Percentiles rank a stretch among this genome's conserved stretches.
phyloP scores from a whole-genome alignment of 495 filamentous ascomycete genomes.

The Penicillium turbatum region DNA sequence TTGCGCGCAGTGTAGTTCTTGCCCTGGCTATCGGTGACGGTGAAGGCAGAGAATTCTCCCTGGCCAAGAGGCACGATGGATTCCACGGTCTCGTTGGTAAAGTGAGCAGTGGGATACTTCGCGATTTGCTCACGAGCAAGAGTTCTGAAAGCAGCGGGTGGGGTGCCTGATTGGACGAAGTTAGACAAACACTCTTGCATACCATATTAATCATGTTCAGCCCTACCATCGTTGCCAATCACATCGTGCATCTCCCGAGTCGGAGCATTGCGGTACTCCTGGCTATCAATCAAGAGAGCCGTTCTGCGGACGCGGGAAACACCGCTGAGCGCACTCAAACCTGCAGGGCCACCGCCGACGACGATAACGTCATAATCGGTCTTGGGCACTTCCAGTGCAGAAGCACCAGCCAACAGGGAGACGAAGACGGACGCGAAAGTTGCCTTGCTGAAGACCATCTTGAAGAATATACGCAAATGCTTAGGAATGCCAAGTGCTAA shows the following conservation, averaged over 20 bases:
- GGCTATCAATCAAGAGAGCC: constrained; percentile 51
- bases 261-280: constrained; percentile 52
- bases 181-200: neutral
- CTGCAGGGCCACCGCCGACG: constrained; percentile 32
- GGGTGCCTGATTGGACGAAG: constrained; percentile 36
- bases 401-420: constrained; percentile 16
- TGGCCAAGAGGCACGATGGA: constrained; percentile 34
- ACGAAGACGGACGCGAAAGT: constrained; percentile 11
- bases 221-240: constrained; percentile 52
- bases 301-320: constrained; percentile 51
- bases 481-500: neutral
- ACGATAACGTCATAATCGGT: constrained; percentile 36
- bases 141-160: constrained; percentile 47
- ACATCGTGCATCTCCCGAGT: constrained; percentile 57
- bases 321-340: constrained; percentile 48
- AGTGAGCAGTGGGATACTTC: constrained; percentile 43
- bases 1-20: constrained; percentile 43
- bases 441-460: constrained; percentile 1
- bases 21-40: constrained; percentile 31
- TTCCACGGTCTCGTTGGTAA: constrained; percentile 49
- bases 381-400: constrained; percentile 17
- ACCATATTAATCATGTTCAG: neutral
- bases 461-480: neutral
- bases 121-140: constrained; percentile 49
- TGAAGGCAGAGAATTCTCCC: constrained; percentile 41